Percentiles rank a stretch among this genome's conserved stretches.
Conservation (phyloP, 1,284 basidiomycete genomes). For the Schizopora paradoxa region DNA sequence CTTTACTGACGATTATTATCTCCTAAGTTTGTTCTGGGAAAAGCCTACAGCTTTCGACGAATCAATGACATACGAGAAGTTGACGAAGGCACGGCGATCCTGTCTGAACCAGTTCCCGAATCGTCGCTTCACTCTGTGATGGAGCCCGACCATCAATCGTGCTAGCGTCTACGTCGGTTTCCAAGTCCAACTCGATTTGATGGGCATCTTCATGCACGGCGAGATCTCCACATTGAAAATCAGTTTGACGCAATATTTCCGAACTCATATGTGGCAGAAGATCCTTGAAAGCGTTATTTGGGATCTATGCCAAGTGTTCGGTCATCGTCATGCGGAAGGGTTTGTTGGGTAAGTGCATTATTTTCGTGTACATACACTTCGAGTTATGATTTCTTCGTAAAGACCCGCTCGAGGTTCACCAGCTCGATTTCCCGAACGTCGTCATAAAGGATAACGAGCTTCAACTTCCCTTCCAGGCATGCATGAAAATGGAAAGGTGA, state of each 20-base stretch:
- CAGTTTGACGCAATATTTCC: slow-evolving; percentile 98
- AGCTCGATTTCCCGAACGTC: slow-evolving; percentile 99
- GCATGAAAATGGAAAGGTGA: slow-evolving; percentile 99
- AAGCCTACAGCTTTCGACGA: slow-evolving; percentile 94
- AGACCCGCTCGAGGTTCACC: slow-evolving; percentile 96
- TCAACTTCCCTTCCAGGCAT: slow-evolving; percentile 98
- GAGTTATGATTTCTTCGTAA: slow-evolving; percentile 14
- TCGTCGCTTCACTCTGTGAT: slow-evolving; percentile 99
- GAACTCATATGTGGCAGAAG: slow-evolving; percentile 99
- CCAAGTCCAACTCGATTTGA: slow-evolving; percentile 97
- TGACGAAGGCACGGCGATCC: slow-evolving; percentile 93
- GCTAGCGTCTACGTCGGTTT: slow-evolving; percentile 99
- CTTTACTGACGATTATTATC: slow-evolving; percentile 17
- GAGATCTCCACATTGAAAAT: slow-evolving; percentile 98
- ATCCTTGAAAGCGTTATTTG: slow-evolving; percentile 92
- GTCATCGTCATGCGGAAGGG: slow-evolving; percentile 99
- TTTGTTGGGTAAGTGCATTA: slow-evolving; percentile 73
- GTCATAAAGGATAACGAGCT: slow-evolving; percentile 99
- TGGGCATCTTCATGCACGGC: slow-evolving; percentile 94
- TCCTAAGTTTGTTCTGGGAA: slow-evolving; percentile 87
- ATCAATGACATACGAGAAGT: slow-evolving; percentile 95
- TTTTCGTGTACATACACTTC: background rate
- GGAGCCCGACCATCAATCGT: slow-evolving; percentile 97
- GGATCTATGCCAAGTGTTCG: slow-evolving; percentile 99
- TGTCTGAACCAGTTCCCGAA: slow-evolving; percentile 99